Base-by-base conservation (phyloP, 169 alveolate genomes). In the Plasmodium berghei region DNA sequence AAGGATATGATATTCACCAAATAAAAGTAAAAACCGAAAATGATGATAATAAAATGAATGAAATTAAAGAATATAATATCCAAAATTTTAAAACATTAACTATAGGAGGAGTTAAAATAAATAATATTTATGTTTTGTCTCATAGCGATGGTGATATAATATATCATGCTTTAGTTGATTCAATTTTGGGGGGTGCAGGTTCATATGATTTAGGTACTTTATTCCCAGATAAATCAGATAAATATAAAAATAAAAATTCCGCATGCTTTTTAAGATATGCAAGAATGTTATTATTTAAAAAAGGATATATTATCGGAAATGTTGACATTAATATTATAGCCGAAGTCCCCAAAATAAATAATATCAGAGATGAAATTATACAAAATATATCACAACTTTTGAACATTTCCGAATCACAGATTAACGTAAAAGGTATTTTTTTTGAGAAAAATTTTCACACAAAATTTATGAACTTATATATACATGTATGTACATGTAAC, bases 61-160 rank as follows among this genome's bases (percentile, higher is more conserved):
- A 87, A 24, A 80, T 87, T 59, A 93, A 91, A 70, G 93, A 77
- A 2, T 61, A 58, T 12, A 20, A 86, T 24, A 89, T 14, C 18
- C 63, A 77, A 12, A 86, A 48, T n/a, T 93, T 94, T 24, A 93
- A 89, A 85, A 71, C 85, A 8, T 72, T 93, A 63, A 93, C 71
- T 70, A 83, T 93, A 45, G 96, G 96, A 20, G 96, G 96, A 48
- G 94, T 93, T 9, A 42, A 34, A 46, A 72, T 93, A 40, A 86
- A 72, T 2, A 93, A 52, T 20, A 49, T 80, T 62, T 73, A 72
- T 16, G 94, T 95, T 18, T 88, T 93, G 34, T 96, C 97, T 3
- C 98, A 96, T 90, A 95, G 97, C 40, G 98, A 96, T 87, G 98
- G 97, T 24, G 98, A 96, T 86, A 96, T 94, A 48, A 92, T 96